Conservation (phyloP, 1,284 basidiomycete genomes). For the Apiotrichum laibachii region DNA sequence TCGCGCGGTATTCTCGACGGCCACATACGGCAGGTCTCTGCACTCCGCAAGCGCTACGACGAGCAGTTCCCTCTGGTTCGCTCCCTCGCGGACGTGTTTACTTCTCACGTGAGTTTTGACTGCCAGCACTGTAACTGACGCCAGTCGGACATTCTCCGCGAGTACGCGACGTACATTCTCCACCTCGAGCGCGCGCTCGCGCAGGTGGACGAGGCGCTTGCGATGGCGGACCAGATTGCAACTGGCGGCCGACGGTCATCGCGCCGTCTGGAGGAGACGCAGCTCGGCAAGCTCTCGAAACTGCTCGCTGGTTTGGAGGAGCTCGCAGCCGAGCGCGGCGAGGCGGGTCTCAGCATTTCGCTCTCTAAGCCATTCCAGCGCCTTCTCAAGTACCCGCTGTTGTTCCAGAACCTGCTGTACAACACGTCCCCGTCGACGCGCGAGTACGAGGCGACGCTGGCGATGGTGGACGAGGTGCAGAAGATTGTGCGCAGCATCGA, state of each 20-base stretch:
- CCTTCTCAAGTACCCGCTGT: constrained; percentile 90
- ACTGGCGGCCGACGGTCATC: constrained; percentile 54
- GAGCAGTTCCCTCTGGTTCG: constrained; percentile 89
- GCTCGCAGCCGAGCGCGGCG: constrained; percentile 75
- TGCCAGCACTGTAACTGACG: background rate
- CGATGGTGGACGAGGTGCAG: constrained; percentile 96
- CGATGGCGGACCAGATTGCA: constrained; percentile 58
- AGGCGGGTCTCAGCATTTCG: constrained; percentile 88
- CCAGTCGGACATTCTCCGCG: constrained; percentile 84
- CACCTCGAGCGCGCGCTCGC: constrained; percentile 85
- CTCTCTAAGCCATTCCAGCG: constrained; percentile 96
- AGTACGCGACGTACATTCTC: constrained; percentile 86
- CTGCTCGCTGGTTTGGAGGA: constrained; percentile 64
- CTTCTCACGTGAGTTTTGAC: constrained; percentile 72
- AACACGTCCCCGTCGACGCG: constrained; percentile 93
- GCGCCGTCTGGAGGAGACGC: constrained; percentile 22
- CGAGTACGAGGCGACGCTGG: constrained; percentile 92
- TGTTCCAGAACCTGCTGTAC: constrained; percentile 96
- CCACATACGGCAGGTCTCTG: constrained; percentile 75
- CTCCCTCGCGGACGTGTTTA: constrained; percentile 87
- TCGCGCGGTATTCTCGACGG: constrained; percentile 80
- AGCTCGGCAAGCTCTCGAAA: constrained; percentile 23
- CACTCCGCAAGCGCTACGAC: constrained; percentile 79
- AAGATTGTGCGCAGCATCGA: constrained; percentile 92
- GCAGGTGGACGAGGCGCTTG: constrained; percentile 74